Base-by-base conservation (phyloP, 345 rosid genomes). In the Eucalyptus marginata region DNA sequence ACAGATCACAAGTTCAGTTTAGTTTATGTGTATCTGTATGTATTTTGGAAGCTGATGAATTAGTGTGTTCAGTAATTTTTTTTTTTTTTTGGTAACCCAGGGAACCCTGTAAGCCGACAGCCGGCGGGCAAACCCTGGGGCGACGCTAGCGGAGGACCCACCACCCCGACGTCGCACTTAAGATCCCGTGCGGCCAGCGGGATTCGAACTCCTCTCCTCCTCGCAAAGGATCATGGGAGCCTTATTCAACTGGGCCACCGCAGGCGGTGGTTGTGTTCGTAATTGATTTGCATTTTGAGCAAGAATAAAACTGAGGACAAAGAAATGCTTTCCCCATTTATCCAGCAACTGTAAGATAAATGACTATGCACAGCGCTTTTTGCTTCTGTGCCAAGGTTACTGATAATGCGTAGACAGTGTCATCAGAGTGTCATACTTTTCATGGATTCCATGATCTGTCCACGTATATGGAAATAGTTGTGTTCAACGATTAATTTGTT, bases 381-480 rank as follows among this genome's bases (percentile, higher is more conserved):
- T 49, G 33, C 52, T 86, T 86, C 86, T 7, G 22, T 29, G 43
- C 87, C 87, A 91, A 97, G 99, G 99, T 56, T 98, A 86, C 97
- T 95, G 86, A 36, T 98, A 89, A 97, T 98, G 97, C 96, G 94
- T 49, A 97, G 98, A 94, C 91, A 96, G 91, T 97, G 99, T 40
- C 99, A 96, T 95, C 99, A 99, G 92, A 98, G 1, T 4, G 13
- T 11, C 49, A 0, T 47, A 47, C 97, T 95, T 90, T 98, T 98
- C 90, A 94, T 96, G 94, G 99, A 99, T 86, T 99, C 99, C 89
- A 96, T 52, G 56, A 97, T 99, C 81, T 99, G 99, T 90, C 99
- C 97, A 24, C 92, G 95, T 91, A 98, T 97, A 86, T 97, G 99
- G 86, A 98, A 64, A 15, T 64, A 36, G 20, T n/a, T n/a, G 20